Evolutionary conservation across 179 eudicot genomes (phyloP).

Genomic region (Beta lomatogona): DNA sequence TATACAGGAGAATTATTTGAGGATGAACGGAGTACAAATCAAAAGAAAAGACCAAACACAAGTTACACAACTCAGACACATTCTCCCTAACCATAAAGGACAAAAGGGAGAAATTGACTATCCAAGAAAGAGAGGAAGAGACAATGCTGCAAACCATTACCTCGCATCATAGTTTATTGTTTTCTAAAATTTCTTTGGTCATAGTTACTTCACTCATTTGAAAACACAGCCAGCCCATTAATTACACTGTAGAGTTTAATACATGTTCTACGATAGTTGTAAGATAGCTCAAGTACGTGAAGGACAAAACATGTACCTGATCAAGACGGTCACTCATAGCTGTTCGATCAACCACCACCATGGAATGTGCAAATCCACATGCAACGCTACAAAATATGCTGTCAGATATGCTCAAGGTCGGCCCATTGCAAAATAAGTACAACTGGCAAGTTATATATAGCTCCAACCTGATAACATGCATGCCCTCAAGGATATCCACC

Average conservation of each 20-base stretch:
- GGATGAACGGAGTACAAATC: no score
- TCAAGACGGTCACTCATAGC: conserved; percentile 73
- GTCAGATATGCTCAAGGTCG: conserved; percentile 6
- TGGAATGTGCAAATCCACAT: conserved; percentile 86
- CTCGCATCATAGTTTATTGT: background rate
- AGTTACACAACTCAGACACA: no score
- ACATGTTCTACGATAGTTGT: background rate
- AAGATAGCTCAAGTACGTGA: background rate
- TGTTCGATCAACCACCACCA: conserved; percentile 87
- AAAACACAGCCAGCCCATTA: background rate
- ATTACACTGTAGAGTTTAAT: background rate
- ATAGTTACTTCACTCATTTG: background rate
- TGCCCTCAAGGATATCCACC: conserved; percentile 92
- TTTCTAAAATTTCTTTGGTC: background rate
- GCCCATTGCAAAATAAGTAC: background rate
- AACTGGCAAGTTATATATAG: background rate
- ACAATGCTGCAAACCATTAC: background rate
- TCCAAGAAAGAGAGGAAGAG: background rate
- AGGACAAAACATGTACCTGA: conserved; percentile 45
- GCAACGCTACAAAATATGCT: conserved; percentile 59
- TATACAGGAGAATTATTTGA: no score
- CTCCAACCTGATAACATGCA: conserved; percentile 94
- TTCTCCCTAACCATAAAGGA: background rate
- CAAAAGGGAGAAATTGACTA: background rate
- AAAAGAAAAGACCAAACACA: no score